Conservation (phyloP, 2,329 filamentous ascomycete genomes). For the Ustulina deusta region DNA sequence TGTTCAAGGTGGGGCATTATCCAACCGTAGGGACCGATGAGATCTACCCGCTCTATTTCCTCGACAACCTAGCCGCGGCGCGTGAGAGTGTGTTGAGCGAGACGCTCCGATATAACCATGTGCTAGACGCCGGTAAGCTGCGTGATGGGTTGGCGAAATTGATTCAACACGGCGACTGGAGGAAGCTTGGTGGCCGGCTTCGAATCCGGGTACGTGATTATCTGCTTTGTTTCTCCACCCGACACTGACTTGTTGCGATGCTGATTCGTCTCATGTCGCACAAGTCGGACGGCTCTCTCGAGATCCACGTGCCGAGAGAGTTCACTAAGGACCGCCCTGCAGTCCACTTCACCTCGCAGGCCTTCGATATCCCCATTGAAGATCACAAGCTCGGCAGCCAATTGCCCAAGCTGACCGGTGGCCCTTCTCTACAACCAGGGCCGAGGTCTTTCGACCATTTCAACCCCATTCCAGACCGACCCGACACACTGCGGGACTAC, state of each 20-base stretch:
- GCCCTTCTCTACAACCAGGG: slow-evolving; percentile 5
- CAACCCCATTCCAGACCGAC: slow-evolving; percentile 17
- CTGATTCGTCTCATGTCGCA: background rate
- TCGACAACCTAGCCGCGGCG: slow-evolving; percentile 17
- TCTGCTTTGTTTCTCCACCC: background rate
- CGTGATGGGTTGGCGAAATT: slow-evolving; percentile 20
- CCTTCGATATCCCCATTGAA: slow-evolving; percentile 19
- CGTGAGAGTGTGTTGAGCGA: slow-evolving; percentile 30
- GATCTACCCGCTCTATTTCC: slow-evolving; percentile 20
- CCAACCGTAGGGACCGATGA: slow-evolving; percentile 21
- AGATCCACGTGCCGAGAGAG: slow-evolving; percentile 20
- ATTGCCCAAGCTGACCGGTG: slow-evolving; percentile 3
- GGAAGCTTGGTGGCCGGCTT: slow-evolving; percentile 25
- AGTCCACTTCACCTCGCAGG: slow-evolving; percentile 13
- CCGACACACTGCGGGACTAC: slow-evolving; percentile 11
- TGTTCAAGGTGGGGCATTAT: slow-evolving; percentile 1
- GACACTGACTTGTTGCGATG: background rate
- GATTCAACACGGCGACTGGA: slow-evolving; percentile 28
- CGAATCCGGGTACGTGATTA: slow-evolving; percentile 21
- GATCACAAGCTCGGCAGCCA: slow-evolving; percentile 20
- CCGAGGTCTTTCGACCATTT: slow-evolving; percentile 19
- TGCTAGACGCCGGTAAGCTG: slow-evolving; percentile 30
- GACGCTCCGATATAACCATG: slow-evolving; percentile 27
- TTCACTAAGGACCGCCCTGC: slow-evolving; percentile 21
- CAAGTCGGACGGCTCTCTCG: slow-evolving; percentile 17